These are phyloP conservation scores for Aspergillus haitiensis DNA, from an alignment of 495 filamentous ascomycete species.

Conservation along the genomic window DNA sequence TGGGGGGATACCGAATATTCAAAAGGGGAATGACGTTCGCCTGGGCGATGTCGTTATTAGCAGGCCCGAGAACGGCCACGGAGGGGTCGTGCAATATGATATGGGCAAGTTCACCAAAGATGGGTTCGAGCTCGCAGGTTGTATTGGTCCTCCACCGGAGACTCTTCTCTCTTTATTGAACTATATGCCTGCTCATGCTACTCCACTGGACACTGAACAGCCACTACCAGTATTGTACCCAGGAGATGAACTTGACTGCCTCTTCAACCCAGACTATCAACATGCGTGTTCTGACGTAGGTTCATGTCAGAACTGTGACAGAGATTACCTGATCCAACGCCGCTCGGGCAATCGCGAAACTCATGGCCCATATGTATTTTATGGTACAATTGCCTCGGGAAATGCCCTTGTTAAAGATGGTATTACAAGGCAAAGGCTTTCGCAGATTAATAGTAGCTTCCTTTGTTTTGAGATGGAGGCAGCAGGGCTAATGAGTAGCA, in stretches of 20 bases:
- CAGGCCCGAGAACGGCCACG: conserved; percentile 20
- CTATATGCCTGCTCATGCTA: not conserved
- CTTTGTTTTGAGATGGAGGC: conserved; percentile 20
- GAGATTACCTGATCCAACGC: not conserved
- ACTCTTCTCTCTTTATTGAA: not conserved
- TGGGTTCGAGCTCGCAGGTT: not conserved
- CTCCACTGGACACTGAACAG: not conserved
- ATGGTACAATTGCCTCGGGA: not conserved
- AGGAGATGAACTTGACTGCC: not conserved
- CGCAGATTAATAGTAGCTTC: not conserved
- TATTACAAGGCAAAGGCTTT: conserved; percentile 19
- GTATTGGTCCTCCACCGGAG: not conserved
- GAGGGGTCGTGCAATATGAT: conserved; percentile 39
- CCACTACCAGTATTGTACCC: not conserved
- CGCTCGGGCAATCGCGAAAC: too few species aligned
- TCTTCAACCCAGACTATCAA: not conserved
- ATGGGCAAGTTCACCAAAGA: not conserved
- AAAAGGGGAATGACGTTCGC: conserved; percentile 34
- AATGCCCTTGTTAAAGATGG: not conserved
- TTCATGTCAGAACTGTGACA: not conserved
- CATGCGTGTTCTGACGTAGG: too few species aligned
- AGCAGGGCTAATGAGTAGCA: too few species aligned
- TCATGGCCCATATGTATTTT: not conserved
- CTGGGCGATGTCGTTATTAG: conserved; percentile 47
- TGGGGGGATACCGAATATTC: conserved; percentile 35